These are phyloP conservation scores for Kodamaea hsintzibuensis DNA, from an alignment of 805 yeast species.

Conservation along the genomic window DNA sequence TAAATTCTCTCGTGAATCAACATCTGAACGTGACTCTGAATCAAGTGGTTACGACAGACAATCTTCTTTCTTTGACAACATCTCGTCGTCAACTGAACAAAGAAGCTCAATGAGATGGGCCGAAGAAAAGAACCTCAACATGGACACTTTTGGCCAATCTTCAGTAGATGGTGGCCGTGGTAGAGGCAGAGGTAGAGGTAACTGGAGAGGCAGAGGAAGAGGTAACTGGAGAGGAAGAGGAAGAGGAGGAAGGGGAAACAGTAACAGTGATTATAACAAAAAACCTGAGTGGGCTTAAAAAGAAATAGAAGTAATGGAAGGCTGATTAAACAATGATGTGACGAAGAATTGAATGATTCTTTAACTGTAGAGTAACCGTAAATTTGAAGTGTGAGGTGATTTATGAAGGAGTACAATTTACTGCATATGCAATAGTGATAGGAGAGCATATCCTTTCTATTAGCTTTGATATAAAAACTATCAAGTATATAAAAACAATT, in stretches of 20 bases:
- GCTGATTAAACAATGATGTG: not conserved
- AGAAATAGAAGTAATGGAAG: not conserved
- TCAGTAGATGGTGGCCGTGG: slow-evolving; percentile 38
- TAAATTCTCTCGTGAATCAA: slow-evolving; percentile 57
- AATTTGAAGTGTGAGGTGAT: not conserved
- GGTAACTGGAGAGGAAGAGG: slow-evolving; percentile 43
- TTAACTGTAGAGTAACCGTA: not conserved
- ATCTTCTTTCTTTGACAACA: slow-evolving; percentile 85
- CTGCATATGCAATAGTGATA: too few species aligned
- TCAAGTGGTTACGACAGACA: slow-evolving; percentile 61
- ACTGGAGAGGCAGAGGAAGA: slow-evolving; percentile 27
- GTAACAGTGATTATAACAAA: slow-evolving; percentile 18
- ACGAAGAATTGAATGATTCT: not conserved
- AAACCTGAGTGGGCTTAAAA: slow-evolving; percentile 21
- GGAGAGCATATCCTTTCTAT: too few species aligned
- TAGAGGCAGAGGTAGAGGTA: slow-evolving; percentile 35
- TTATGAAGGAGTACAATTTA: too few species aligned
- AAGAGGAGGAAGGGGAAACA: slow-evolving; percentile 30
- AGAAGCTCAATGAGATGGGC: slow-evolving; percentile 59
- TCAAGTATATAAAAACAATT: too few species aligned
- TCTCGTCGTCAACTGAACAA: slow-evolving; percentile 66
- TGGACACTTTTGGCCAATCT: slow-evolving; percentile 83
- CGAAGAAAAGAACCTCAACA: slow-evolving; percentile 69
- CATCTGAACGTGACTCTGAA: slow-evolving; percentile 34
- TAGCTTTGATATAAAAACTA: too few species aligned